Conservation (phyloP, 768 basidiomycete genomes). For the Pisolithus orientalis region DNA sequence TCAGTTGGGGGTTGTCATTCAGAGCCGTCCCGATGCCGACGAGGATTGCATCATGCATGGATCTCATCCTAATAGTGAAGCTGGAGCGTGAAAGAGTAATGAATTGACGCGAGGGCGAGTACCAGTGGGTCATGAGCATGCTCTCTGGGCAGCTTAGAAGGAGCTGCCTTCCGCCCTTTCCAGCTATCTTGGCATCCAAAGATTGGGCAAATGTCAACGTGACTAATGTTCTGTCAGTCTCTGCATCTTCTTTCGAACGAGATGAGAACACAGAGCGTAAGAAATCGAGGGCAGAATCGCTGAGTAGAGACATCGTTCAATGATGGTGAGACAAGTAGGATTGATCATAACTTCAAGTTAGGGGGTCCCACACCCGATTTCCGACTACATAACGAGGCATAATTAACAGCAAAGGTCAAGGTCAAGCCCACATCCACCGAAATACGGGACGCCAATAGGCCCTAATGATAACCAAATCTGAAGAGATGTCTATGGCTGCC, state of each 20-base stretch:
- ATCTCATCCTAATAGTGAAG: slow-evolving; percentile 61
- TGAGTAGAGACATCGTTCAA: background rate
- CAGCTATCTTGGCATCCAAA: slow-evolving; percentile 85
- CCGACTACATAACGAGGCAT: too few species aligned
- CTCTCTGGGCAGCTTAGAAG: slow-evolving; percentile 80
- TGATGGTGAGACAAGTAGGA: too few species aligned
- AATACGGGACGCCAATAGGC: too few species aligned
- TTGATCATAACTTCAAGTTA: background rate
- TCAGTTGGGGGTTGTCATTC: slow-evolving; percentile 93
- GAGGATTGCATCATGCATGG: slow-evolving; percentile 89
- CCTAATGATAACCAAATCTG: slow-evolving; percentile 13
- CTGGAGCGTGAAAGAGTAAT: background rate
- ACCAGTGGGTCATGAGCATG: slow-evolving; percentile 95
- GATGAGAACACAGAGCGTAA: slow-evolving; percentile 24
- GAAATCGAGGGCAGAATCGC: slow-evolving; percentile 16
- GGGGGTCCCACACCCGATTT: too few species aligned
- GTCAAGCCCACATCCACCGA: background rate
- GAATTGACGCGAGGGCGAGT: slow-evolving; percentile 1
- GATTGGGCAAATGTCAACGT: slow-evolving; percentile 86
- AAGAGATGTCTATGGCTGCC: slow-evolving; percentile 5
- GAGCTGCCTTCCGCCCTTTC: slow-evolving; percentile 64
- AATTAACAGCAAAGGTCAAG: too few species aligned
- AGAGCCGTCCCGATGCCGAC: slow-evolving; percentile 86
- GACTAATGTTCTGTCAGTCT: slow-evolving; percentile 46
- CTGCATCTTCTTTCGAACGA: slow-evolving; percentile 7